A percentile compares a stretch with the other conserved stretches of the same genome.
These are phyloP conservation scores for Coemansia erecta DNA, from an alignment of 192 early-diverging fungal genomes.

Conservation along the genomic window DNA sequence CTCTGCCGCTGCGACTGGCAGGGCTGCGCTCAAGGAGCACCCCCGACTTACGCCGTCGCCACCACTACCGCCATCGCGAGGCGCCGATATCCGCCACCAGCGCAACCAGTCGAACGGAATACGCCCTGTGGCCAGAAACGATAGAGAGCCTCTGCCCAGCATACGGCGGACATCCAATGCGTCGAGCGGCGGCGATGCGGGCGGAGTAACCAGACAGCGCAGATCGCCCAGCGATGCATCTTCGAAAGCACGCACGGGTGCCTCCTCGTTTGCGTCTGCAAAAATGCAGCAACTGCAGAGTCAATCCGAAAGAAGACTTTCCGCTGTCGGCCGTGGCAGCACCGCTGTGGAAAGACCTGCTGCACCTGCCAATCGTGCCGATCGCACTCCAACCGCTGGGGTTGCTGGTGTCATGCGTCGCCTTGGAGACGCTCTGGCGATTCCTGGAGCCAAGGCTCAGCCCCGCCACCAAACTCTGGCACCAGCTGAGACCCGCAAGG, in stretches of 20 bases:
- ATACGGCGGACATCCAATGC: not conserved
- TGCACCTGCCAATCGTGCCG: constrained; percentile 3
- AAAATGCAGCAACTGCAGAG: too few species aligned
- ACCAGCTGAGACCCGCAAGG: not conserved
- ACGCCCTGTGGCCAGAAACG: not conserved
- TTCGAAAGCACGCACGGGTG: not conserved
- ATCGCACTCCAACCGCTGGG: constrained; percentile 8
- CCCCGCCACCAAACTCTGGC: constrained; percentile 2
- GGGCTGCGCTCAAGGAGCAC: too few species aligned
- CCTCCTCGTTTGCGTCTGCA: not conserved
- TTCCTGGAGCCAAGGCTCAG: not conserved
- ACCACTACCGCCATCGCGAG: too few species aligned
- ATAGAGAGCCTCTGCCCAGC: not conserved
- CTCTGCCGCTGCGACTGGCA: too few species aligned
- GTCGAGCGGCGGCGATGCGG: not conserved
- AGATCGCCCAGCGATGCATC: constrained; percentile 2
- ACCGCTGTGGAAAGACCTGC: constrained; percentile 9
- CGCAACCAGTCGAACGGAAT: not conserved
- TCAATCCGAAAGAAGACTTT: too few species aligned
- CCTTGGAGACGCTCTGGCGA: constrained; percentile 10
- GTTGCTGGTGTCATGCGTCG: constrained; percentile 20
- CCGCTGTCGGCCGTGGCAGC: not conserved
- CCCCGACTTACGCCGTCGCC: too few species aligned
- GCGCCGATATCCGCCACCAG: not conserved
- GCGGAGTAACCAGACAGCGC: constrained; percentile 2